These are phyloP conservation scores for Mucor saturninus DNA, from an alignment of 371 early-diverging fungal genomes.

Conservation along the genomic window DNA sequence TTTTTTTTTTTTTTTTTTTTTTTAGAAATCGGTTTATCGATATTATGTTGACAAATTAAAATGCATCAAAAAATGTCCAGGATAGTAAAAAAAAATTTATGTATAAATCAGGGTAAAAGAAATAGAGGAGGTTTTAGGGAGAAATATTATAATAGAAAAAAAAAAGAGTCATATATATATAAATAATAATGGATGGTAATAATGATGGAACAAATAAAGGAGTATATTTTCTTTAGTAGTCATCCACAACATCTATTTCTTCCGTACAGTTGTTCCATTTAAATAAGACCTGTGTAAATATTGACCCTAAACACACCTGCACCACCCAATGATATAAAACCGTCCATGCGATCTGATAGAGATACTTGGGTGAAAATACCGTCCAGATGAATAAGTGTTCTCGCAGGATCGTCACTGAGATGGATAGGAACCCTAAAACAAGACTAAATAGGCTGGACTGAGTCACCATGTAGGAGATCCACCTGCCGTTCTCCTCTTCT, in stretches of 20 bases:
- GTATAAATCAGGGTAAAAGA: not conserved
- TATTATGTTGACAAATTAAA: not conserved
- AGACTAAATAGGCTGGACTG: slow-evolving; percentile 59
- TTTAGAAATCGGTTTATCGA: not conserved
- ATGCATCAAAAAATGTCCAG: slow-evolving; percentile 2
- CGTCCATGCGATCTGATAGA: slow-evolving; percentile 79
- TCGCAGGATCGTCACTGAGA: slow-evolving; percentile 68
- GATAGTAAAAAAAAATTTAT: not conserved
- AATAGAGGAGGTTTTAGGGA: not conserved
- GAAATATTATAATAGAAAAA: slow-evolving; percentile 2
- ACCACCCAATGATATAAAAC: slow-evolving; percentile 53
- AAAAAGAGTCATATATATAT: not conserved
- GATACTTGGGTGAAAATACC: slow-evolving; percentile 83
- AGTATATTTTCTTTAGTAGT: not conserved
- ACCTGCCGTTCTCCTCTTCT: not conserved
- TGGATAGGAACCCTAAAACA: slow-evolving; percentile 57
- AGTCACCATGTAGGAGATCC: slow-evolving; percentile 45
- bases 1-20: too few species aligned
- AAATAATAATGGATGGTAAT: not conserved
- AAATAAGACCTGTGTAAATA: slow-evolving; percentile 11
- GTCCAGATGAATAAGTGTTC: slow-evolving; percentile 87
- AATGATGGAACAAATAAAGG: not conserved
- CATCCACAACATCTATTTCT: not conserved
- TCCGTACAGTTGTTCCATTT: not conserved
- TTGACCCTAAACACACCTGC: slow-evolving; percentile 31